Percentiles rank a stretch among this genome's conserved stretches.
phyloP scores from a whole-genome alignment of 2,329 filamentous ascomycete species.

The Ophiocordyceps robertsii region DNA sequence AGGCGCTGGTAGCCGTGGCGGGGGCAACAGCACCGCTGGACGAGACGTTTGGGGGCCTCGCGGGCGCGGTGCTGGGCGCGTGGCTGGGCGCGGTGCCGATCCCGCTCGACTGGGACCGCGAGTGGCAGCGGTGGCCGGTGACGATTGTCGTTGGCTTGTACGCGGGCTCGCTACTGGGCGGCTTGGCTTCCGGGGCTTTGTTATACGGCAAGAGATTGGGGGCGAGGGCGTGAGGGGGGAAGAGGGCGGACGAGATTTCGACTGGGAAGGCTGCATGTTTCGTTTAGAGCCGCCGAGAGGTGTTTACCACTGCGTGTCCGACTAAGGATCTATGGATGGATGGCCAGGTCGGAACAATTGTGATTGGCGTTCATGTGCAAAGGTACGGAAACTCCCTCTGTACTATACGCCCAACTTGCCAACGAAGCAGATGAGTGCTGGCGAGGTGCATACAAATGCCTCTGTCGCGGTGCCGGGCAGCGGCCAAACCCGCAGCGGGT shows the following conservation, averaged over 20 bases:
- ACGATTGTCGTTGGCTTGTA: constrained; percentile 80
- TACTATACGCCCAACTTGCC: too few relatives aligned
- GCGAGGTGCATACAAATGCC: too few relatives aligned
- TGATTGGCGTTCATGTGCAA: too few relatives aligned
- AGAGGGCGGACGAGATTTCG: not conserved
- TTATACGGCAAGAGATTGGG: constrained; percentile 31
- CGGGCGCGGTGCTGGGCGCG: constrained; percentile 69
- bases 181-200: constrained; percentile 41
- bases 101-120: constrained; percentile 94
- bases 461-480: too few relatives aligned
- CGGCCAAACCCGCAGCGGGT: too few relatives aligned
- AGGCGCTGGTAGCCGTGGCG: constrained; percentile 57
- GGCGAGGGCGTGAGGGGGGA: not conserved
- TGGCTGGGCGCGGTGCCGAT: constrained; percentile 95
- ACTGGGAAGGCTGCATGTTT: not conserved
- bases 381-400: too few relatives aligned
- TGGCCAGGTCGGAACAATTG: too few relatives aligned
- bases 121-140: constrained; percentile 97
- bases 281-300: too few relatives aligned
- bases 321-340: too few relatives aligned
- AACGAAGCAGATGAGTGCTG: too few relatives aligned
- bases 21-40: constrained; percentile 61
- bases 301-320: too few relatives aligned
- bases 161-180: constrained; percentile 61
- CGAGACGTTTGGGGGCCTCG: constrained; percentile 66